Percentiles rank a stretch among this genome's conserved stretches.
phyloP scores from a whole-genome alignment of 495 filamentous ascomycete genomes.

The Chaetomium cochliodes region DNA sequence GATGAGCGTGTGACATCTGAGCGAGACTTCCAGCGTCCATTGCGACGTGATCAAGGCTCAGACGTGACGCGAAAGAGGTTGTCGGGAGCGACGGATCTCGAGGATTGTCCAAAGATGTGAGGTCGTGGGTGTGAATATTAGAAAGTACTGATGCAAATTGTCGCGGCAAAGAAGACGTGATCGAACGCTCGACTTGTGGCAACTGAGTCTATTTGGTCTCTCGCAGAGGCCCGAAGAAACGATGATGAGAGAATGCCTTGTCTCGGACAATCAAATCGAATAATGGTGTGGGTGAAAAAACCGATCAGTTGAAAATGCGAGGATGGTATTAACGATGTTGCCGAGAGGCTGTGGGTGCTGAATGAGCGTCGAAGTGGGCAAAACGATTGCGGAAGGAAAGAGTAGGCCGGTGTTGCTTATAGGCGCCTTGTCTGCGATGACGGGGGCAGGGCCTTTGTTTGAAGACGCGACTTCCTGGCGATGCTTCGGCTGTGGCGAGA shows the following conservation, averaged over 20 bases:
- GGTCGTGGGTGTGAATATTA: constrained; percentile 26
- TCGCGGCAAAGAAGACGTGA: constrained; percentile 34
- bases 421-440: background rate
- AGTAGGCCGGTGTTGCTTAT: constrained; percentile 10
- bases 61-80: background rate
- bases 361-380: constrained; percentile 33
- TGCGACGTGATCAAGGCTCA: constrained; percentile 44
- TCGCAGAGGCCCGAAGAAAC: constrained; percentile 32
- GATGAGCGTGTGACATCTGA: constrained; percentile 95
- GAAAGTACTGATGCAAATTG: constrained; percentile 28
- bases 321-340: constrained; percentile 31
- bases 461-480: constrained; percentile 1
- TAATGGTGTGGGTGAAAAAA: constrained; percentile 17
- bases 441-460: constrained; percentile 6
- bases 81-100: background rate
- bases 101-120: background rate
- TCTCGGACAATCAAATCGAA: constrained; percentile 23
- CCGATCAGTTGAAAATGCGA: constrained; percentile 4
- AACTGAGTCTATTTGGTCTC: constrained; percentile 35
- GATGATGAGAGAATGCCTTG: constrained; percentile 30
- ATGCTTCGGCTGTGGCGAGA: constrained; percentile 21
- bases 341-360: constrained; percentile 33
- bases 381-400: constrained; percentile 28
- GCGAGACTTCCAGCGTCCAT: constrained; percentile 99
- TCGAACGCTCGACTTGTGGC: constrained; percentile 34